Evolutionary conservation across 805 yeast species (phyloP), one percentile per base, ranked within the genome.

Genomic region (Candida ovalis): DNA sequence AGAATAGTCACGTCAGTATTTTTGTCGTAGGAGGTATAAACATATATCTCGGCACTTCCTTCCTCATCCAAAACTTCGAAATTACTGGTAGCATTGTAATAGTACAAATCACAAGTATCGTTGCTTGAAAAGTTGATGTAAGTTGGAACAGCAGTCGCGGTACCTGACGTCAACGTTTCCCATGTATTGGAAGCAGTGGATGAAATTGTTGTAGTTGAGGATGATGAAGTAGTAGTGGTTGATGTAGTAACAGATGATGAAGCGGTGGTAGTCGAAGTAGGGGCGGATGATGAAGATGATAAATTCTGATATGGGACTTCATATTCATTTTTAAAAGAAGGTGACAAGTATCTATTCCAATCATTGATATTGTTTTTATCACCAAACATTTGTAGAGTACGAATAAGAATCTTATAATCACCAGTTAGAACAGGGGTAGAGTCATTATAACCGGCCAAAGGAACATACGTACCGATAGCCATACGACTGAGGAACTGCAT

Each of bases 281-380:
- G n/a, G 3, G 35, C 2, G 13, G 35, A 30, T 7, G 38, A 17
- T 2, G 38, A 3, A 19, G 38, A 35, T 17, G 38, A 35, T 17
- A 19, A 19, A 17, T 13, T 17, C 19, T 8, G 19, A 35, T 35
- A 17, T 15, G 38, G 5, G 2, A 5, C 8, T 2, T 17, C 21
- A 10, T 18, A 17, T 17, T 17, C 12, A 18, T 17, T 19, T 17
- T 36, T 45, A 39, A 52, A 50, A 9, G 32, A 15, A 18, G 33
- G 19, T 13, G 56, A 48, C 13, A 46, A 13, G 21, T 32, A 51
- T 41, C 51, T 48, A 27, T 51, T 43, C 56, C 56, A 52, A 37
- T 28, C 43, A 27, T 52, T 45, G 23, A 18, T 15, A 24, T 44
- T 19, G 9, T 38, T 12, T 21, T 32, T 24, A 27, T 51, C 56